phyloP scores from a whole-genome alignment of 306 rosid species.

The Sindora glabra region DNA sequence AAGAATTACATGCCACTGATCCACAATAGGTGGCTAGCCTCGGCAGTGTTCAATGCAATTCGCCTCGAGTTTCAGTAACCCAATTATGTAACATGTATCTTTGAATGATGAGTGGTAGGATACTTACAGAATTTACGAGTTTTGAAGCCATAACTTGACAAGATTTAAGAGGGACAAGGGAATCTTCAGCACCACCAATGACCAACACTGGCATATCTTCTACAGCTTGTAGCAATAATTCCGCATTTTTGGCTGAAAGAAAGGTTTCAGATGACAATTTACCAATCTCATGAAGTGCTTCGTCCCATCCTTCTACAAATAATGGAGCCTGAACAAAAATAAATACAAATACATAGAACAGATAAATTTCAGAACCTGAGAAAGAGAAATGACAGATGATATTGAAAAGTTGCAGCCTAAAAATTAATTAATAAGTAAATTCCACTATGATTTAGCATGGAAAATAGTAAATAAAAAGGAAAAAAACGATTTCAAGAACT shows the following conservation, averaged over 20 bases:
- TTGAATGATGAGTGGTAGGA: not conserved
- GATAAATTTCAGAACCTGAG: not conserved
- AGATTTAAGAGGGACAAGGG: constrained; percentile 66
- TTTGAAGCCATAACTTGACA: constrained; percentile 82
- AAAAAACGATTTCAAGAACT: no score
- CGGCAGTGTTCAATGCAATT: no score
- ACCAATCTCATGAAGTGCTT: constrained; percentile 89
- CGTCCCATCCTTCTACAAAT: constrained; percentile 91
- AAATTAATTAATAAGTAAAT: not conserved
- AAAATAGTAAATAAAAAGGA: not conserved
- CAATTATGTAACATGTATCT: not conserved
- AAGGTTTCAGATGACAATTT: constrained; percentile 70
- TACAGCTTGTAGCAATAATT: constrained; percentile 56
- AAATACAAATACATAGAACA: not conserved
- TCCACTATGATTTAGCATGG: not conserved
- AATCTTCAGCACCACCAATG: constrained; percentile 71
- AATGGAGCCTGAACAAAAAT: constrained; percentile 55
- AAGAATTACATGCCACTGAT: not conserved
- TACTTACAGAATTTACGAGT: constrained; percentile 72
- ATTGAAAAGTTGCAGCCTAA: not conserved
- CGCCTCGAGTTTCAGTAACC: no score
- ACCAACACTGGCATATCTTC: constrained; percentile 69
- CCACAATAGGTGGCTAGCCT: no score
- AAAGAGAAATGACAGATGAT: not conserved
- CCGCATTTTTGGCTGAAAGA: constrained; percentile 54